Evolutionary conservation across 1,284 basidiomycete genomes (phyloP).

Genomic region (Trametes versicolor): DNA sequence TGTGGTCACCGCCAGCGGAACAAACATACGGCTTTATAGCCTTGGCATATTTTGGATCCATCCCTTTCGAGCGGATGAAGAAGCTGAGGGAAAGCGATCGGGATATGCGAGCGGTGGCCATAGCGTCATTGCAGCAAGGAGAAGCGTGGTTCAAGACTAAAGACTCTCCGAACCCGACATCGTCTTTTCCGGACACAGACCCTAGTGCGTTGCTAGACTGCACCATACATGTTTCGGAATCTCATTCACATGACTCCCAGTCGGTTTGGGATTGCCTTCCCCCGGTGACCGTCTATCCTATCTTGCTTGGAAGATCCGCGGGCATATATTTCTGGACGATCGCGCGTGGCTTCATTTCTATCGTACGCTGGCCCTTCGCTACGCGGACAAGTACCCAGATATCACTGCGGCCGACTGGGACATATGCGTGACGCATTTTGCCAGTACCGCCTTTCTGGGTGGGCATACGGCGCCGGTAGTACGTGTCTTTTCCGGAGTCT

Average conservation of each 20-base stretch:
- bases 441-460: neutral
- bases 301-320: neutral
- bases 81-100: neutral
- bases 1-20: no score
- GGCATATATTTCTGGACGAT: neutral
- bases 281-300: neutral
- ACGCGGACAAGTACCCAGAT: slow-evolving; percentile 5
- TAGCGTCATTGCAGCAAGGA: neutral
- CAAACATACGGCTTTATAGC: no score
- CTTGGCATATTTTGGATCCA: no score
- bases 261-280: neutral
- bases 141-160: neutral
- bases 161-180: no score
- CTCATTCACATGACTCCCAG: neutral
- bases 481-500: no score
- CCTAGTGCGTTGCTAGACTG: neutral
- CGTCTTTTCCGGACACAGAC: neutral
- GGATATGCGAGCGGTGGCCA: neutral
- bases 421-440: slow-evolving; percentile 1
- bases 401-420: slow-evolving; percentile 6
- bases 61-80: no score
- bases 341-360: neutral
- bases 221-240: neutral
- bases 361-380: neutral
- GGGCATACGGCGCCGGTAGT: neutral